phyloP scores from a whole-genome alignment of 495 filamentous ascomycete species.

The Penicillium angulare region DNA sequence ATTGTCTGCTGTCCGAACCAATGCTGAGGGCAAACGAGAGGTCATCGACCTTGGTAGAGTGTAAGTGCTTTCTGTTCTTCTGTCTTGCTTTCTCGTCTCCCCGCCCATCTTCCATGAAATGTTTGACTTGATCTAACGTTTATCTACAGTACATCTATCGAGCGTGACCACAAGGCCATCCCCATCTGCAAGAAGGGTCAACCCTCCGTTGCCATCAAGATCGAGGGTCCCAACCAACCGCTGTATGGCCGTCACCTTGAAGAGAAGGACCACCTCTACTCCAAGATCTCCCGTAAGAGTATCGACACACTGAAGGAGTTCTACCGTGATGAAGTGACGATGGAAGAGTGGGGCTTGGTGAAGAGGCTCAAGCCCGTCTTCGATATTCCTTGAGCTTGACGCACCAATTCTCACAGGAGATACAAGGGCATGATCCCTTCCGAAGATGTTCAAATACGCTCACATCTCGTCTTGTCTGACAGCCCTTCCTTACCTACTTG shows the following conservation, averaged over 20 bases:
- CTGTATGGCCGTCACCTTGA: constrained; percentile 94
- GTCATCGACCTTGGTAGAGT: constrained; percentile 86
- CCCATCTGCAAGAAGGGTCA: constrained; percentile 90
- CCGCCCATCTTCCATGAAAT: background rate
- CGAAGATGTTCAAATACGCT: background rate
- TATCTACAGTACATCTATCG: constrained; percentile 75
- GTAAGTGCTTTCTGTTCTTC: too few relatives aligned
- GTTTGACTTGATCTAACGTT: background rate
- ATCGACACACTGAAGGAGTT: constrained; percentile 97
- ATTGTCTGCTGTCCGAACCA: constrained; percentile 77
- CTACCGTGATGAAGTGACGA: constrained; percentile 84
- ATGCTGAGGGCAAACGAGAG: constrained; percentile 74
- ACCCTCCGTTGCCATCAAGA: constrained; percentile 95
- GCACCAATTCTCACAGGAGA: background rate
- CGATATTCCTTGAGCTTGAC: constrained; percentile 67
- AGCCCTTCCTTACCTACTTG: background rate
- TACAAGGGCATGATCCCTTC: background rate
- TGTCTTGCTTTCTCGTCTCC: too few relatives aligned
- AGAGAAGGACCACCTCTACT: constrained; percentile 88
- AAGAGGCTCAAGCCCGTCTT: constrained; percentile 94
- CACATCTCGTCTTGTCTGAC: background rate
- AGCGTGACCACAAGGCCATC: constrained; percentile 96
- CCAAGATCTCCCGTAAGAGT: constrained; percentile 75
- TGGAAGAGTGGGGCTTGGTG: constrained; percentile 90
- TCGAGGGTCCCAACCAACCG: constrained; percentile 93